A percentile compares a stretch with the other conserved stretches of the same genome.
Evolutionary conservation across 2,329 filamentous ascomycete species (phyloP).

Genomic region (Cytospora leucostoma): DNA sequence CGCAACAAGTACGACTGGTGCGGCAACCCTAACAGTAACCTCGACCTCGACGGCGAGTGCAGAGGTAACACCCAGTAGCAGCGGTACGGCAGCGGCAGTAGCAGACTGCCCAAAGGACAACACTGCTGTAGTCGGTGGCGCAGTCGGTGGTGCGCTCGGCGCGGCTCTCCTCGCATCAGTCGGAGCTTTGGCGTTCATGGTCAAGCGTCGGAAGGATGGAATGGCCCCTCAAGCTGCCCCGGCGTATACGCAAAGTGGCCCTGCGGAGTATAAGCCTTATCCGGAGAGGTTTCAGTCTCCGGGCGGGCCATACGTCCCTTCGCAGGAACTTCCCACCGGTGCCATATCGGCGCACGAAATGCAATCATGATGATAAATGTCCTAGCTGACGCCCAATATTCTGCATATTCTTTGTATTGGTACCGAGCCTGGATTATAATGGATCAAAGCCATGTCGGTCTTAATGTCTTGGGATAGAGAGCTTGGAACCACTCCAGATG

Average conservation of each 20-base stretch:
- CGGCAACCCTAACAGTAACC: conserved; percentile 13
- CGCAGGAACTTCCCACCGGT: not conserved
- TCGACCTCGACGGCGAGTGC: conserved; percentile 4
- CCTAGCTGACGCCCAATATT: no score
- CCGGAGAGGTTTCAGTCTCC: not conserved
- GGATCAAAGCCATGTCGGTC: no score
- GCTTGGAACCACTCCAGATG: no score
- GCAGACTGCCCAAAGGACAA: conserved; percentile 30
- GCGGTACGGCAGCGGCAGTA: not conserved
- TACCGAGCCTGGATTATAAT: no score
- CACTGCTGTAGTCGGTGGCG: conserved; percentile 30
- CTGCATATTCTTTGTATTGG: not conserved
- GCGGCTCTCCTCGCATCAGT: conserved; percentile 31
- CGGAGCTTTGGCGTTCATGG: conserved; percentile 27
- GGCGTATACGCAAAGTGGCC: not conserved
- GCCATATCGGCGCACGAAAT: not conserved
- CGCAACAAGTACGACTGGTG: conserved; percentile 6
- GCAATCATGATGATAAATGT: not conserved
- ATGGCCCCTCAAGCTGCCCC: not conserved
- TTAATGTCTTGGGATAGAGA: no score
- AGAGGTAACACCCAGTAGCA: conserved; percentile 5
- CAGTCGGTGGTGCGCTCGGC: conserved; percentile 30
- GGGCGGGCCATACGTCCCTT: not conserved
- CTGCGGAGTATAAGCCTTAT: not conserved
- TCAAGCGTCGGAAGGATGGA: not conserved